These are phyloP conservation scores for Phaeosphaeria sp. DNA, from an alignment of 2,329 filamentous ascomycete genomes.

Conservation along the genomic window DNA sequence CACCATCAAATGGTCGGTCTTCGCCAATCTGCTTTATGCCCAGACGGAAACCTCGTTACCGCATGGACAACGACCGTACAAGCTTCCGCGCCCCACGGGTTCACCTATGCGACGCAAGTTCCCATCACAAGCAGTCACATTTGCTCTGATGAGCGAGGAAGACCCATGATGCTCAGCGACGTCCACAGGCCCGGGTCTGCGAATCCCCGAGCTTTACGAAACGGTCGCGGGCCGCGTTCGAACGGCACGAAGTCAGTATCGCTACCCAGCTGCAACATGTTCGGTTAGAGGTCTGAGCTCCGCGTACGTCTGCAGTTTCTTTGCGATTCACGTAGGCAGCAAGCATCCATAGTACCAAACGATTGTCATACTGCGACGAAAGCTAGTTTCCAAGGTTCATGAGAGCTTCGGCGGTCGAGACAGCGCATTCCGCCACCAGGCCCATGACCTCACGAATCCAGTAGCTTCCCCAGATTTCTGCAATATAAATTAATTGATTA, in stretches of 20 bases:
- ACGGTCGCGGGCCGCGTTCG: conserved; percentile 1
- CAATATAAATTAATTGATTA: conserved; percentile 5
- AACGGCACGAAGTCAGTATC: neutral
- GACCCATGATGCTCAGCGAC: neutral
- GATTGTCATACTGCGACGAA: neutral
- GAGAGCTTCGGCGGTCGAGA: neutral
- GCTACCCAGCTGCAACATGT: conserved; percentile 2
- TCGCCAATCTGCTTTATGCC: neutral
- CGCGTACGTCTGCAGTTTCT: conserved; percentile 3
- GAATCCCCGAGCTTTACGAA: conserved; percentile 1
- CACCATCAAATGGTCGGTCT: neutral
- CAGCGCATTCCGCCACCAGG: neutral
- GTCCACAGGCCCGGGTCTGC: neutral
- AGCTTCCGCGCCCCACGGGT: too few relatives aligned
- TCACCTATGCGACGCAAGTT: neutral
- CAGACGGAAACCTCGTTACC: neutral
- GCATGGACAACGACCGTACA: neutral
- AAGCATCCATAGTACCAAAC: neutral
- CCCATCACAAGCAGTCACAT: neutral
- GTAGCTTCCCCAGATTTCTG: conserved; percentile 5
- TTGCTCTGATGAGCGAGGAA: neutral
- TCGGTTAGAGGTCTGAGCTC: neutral
- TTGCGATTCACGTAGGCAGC: neutral
- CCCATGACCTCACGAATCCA: conserved; percentile 4
- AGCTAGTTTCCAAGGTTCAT: neutral